phyloP scores from a whole-genome alignment of 179 eudicot genomes.

The Heliamphora pulchella region DNA sequence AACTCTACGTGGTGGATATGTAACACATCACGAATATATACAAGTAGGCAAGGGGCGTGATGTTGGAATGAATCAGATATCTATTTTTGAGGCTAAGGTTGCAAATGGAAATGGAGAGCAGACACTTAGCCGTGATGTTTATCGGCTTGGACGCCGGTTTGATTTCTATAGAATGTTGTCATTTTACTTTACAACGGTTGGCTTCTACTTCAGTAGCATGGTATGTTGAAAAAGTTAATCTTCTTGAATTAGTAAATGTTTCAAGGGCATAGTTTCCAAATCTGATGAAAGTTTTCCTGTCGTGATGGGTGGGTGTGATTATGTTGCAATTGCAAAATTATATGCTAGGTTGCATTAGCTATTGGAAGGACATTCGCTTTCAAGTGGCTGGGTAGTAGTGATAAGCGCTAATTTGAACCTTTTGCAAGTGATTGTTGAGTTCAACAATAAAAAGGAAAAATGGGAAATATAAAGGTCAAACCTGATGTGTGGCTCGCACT shows the following conservation, averaged over 20 bases:
- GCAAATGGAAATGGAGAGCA: constrained; percentile 73
- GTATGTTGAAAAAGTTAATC: neutral
- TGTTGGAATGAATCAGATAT: constrained; percentile 85
- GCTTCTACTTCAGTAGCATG: constrained; percentile 54
- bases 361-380: neutral
- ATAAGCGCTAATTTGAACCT: neutral
- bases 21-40: constrained; percentile 91
- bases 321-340: neutral
- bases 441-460: neutral
- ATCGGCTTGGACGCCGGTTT: constrained; percentile 50
- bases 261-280: neutral
- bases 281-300: neutral
- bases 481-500: neutral
- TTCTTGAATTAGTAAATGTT: constrained; percentile 1
- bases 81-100: constrained; percentile 61
- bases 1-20: constrained; percentile 68
- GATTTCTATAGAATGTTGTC: constrained; percentile 53
- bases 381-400: neutral
- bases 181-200: constrained; percentile 54
- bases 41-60: constrained; percentile 98
- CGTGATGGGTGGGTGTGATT: neutral
- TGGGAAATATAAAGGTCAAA: neutral
- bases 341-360: neutral
- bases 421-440: constrained; percentile 10
- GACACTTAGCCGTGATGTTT: constrained; percentile 54